These are phyloP conservation scores for Pestalotiopsis sp. DNA, from an alignment of 2,329 filamentous ascomycete species.

Conservation along the genomic window DNA sequence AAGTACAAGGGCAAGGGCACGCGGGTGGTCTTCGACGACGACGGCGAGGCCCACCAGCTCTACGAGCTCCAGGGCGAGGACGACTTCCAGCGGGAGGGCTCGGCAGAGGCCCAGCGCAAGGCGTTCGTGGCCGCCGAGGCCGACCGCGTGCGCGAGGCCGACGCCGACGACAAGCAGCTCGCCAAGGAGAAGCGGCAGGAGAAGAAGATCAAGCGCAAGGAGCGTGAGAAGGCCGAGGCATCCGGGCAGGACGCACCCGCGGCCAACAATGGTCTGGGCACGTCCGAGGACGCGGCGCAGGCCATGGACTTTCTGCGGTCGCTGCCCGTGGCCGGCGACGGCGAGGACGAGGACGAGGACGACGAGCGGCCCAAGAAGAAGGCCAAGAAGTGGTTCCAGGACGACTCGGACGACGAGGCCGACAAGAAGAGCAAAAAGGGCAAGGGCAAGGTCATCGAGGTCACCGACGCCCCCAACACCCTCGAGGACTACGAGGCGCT, in stretches of 20 bases:
- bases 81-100: slow-evolving; percentile 74
- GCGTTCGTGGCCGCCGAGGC: slow-evolving; percentile 79
- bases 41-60: slow-evolving; percentile 79
- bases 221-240: slow-evolving; percentile 57
- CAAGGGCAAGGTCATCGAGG: slow-evolving; percentile 58
- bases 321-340: slow-evolving; percentile 49
- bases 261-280: slow-evolving; percentile 31
- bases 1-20: slow-evolving; percentile 86
- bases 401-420: slow-evolving; percentile 57
- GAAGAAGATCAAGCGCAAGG: slow-evolving; percentile 75
- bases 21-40: slow-evolving; percentile 90
- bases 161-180: slow-evolving; percentile 79
- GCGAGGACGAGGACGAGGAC: slow-evolving; percentile 16
- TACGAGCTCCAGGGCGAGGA: slow-evolving; percentile 89
- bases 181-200: slow-evolving; percentile 78
- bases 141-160: slow-evolving; percentile 70
- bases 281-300: slow-evolving; percentile 49
- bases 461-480: slow-evolving; percentile 72
- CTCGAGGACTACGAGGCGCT: slow-evolving; percentile 78
- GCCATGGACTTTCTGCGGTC: slow-evolving; percentile 60
- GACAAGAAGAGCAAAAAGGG: slow-evolving; percentile 44
- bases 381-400: slow-evolving; percentile 79
- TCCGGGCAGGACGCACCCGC: slow-evolving; percentile 13
- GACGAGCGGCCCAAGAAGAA: slow-evolving; percentile 57
- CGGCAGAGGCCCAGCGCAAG: slow-evolving; percentile 73